A percentile compares a stretch with the other conserved stretches of the same genome.
Evolutionary conservation across 768 basidiomycete genomes (phyloP).

Genomic region (Lepiota venenata): DNA sequence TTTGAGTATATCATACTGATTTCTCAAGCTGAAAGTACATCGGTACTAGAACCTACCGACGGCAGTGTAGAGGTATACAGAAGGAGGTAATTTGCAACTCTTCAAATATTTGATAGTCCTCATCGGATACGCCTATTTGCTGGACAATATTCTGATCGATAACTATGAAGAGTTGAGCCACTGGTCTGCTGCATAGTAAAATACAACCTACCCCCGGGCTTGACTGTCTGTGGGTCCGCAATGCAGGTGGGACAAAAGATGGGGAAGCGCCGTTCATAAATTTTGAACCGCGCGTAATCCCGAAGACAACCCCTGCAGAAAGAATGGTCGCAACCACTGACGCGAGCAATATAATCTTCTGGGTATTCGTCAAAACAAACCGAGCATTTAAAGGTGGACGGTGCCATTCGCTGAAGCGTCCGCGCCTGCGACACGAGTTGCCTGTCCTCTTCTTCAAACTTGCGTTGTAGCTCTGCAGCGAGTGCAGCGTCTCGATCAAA

Average conservation of each 20-base stretch:
- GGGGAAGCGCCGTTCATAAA: constrained; percentile 5
- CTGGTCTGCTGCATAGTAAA: not conserved
- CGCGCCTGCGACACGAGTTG: not conserved
- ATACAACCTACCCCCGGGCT: constrained; percentile 2
- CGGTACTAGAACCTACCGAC: not conserved
- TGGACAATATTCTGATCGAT: constrained; percentile 4
- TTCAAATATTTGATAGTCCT: constrained; percentile 8
- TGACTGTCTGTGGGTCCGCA: not conserved
- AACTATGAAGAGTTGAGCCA: not conserved
- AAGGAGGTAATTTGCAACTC: constrained; percentile 11
- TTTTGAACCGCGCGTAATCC: not conserved
- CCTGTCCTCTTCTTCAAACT: constrained; percentile 3
- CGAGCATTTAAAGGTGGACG: constrained; percentile 33
- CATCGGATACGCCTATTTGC: constrained; percentile 7
- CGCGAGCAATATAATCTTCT: constrained; percentile 35
- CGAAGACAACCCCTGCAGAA: constrained; percentile 10
- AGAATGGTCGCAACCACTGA: constrained; percentile 38
- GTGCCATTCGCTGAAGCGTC: not conserved
- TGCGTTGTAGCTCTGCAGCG: constrained; percentile 5
- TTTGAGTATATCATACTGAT: too few species aligned
- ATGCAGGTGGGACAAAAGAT: constrained; percentile 5
- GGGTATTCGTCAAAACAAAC: constrained; percentile 45
- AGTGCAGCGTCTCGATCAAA: constrained; percentile 4
- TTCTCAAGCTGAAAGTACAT: not conserved
- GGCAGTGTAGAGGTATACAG: constrained; percentile 6